Evolutionary conservation across 345 rosid species (phyloP).

Genomic region (Isatis tinctoria): DNA sequence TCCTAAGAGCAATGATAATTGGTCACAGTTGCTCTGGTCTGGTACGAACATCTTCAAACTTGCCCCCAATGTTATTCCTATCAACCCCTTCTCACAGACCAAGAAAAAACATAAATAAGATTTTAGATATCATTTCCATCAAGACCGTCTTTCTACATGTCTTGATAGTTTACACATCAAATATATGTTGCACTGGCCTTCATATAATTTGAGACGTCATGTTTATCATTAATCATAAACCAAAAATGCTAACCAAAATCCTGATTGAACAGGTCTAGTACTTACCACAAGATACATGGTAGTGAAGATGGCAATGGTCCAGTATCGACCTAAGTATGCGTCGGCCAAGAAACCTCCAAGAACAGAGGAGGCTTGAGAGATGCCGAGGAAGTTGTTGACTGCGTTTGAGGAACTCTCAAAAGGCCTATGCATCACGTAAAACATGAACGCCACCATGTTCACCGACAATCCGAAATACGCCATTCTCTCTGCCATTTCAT

Average conservation of each 20-base stretch:
- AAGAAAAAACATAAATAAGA: neutral
- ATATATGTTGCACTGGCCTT: neutral
- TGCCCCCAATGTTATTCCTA: slow-evolving; percentile 80
- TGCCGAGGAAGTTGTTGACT: slow-evolving; percentile 86
- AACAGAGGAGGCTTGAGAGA: slow-evolving; percentile 90
- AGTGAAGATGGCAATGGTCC: slow-evolving; percentile 93
- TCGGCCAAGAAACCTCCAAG: slow-evolving; percentile 93
- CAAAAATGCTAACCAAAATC: too few relatives aligned
- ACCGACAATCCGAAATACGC: slow-evolving; percentile 91
- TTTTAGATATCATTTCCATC: neutral
- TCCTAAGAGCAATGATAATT: slow-evolving; percentile 62
- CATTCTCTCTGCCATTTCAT: slow-evolving; percentile 97
- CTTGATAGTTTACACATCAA: neutral
- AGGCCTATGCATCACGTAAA: slow-evolving; percentile 82
- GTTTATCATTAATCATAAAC: too few relatives aligned
- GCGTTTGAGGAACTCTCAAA: slow-evolving; percentile 78
- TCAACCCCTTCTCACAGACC: slow-evolving; percentile 61
- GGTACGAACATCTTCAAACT: slow-evolving; percentile 56
- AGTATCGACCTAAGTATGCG: slow-evolving; percentile 89
- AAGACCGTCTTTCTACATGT: too few relatives aligned
- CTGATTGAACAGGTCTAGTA: neutral
- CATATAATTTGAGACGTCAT: too few relatives aligned
- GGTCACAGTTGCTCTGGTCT: slow-evolving; percentile 59
- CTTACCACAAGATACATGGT: slow-evolving; percentile 78
- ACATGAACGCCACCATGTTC: slow-evolving; percentile 94